Base-by-base conservation (phyloP, 352 stramenopile species). In the Peronospora farinosa region DNA sequence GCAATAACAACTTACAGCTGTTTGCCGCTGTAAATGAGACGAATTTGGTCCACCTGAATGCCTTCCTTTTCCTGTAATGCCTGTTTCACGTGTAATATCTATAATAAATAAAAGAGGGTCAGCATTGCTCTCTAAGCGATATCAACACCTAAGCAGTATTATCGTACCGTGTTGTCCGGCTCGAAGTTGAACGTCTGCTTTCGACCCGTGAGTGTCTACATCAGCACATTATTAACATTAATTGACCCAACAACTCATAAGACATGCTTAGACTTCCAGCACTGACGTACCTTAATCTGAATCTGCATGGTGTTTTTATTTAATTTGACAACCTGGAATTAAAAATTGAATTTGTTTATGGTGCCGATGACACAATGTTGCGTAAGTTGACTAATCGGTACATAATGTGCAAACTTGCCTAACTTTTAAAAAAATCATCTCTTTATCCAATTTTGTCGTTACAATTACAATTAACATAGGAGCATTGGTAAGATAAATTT, bases 61-160 rank as follows among this genome's bases (percentile, higher is more conserved):
- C 95, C 96, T 69, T 99, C 96, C 70, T 98, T 98, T 76, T 98
- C 96, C 71, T 99, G 95, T 48, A 99, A 73, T 37, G 91, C 84
- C 65, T 98, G 92, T 74, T 99, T 99, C 46, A 99, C 94, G 30
- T 95, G 84, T 49, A 98, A 65, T 46, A 99, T 97, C 78, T 97
- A 40, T 21, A 42, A 12, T 6, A 33, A 54, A 5, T 7, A 60
- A 7, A 33, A 35, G 39, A 11, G 21, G 17, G 33, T 51, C 25
- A 50, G 23, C 17, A 21, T 40, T 27, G 12, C 32, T 37, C 12
- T 37, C 32, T 27, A 27, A 27, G 23, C 23, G 23, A 27, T 27
- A 5, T 27, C 23, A 27, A 4, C 23, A 2, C 23, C 23, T 5
- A 6, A 27, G 40, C 13, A 37, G 23, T 13, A 41, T 5, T 39